Evolutionary conservation across 345 rosid species (phyloP), one percentile per base, ranked within the genome.

Genomic region (Limnanthes douglasii): DNA sequence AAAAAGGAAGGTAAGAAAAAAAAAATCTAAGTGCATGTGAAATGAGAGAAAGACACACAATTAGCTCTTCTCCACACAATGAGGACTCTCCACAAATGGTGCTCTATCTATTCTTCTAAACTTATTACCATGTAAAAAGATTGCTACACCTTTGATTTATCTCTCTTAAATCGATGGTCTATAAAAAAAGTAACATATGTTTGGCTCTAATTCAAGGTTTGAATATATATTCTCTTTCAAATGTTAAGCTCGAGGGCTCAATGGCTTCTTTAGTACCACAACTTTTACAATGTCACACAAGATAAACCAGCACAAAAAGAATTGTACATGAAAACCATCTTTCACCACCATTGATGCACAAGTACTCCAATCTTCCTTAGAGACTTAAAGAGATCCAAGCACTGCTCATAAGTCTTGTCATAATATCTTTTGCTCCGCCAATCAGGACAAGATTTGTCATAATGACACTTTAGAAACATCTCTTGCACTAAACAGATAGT

Each of bases 261-360:
- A n/a, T n/a, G n/a, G n/a, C n/a, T n/a, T n/a, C n/a, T n/a, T n/a
- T n/a, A n/a, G n/a, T n/a, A n/a, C n/a, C n/a, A n/a, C n/a, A n/a
- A n/a, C n/a, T n/a, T n/a, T n/a, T n/a, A n/a, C n/a, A n/a, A n/a
- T n/a, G n/a, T n/a, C n/a, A n/a, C n/a, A n/a, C n/a, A n/a, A n/a
- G n/a, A n/a, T n/a, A n/a, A n/a, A n/a, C n/a, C n/a, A n/a, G n/a
- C n/a, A n/a, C n/a, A n/a, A n/a, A n/a, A n/a, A n/a, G n/a, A n/a
- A n/a, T n/a, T n/a, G n/a, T n/a, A n/a, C n/a, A n/a, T n/a, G n/a
- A n/a, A n/a, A n/a, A n/a, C n/a, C n/a, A 47, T 23, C 27, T 8
- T 27, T 69, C 64, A 78, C 73, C 69, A 64, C 81, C 92, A 78
- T n/a, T 78, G 85, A 56, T 78, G 92, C 38, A 78, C 85, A 27